Percentiles rank a stretch among this genome's conserved stretches.
phyloP scores from a whole-genome alignment of 805 yeast genomes.

The Ogataea kodamae region DNA sequence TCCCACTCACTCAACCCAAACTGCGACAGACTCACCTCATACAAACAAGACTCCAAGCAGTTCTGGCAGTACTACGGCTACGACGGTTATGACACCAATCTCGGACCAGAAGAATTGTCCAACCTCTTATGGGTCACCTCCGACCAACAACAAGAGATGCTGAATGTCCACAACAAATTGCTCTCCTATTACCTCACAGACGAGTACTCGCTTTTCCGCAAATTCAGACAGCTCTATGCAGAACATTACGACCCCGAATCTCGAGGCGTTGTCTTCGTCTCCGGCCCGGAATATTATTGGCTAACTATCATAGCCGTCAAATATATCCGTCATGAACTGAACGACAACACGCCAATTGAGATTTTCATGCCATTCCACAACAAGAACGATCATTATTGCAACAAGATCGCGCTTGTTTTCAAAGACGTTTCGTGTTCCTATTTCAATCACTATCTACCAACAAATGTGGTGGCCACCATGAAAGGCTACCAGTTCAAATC shows the following conservation, averaged over 20 bases:
- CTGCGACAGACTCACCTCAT: conserved; percentile 27
- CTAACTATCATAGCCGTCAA: conserved; percentile 31
- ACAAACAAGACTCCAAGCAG: conserved; percentile 18
- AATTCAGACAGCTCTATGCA: conserved; percentile 10
- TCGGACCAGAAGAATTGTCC: conserved; percentile 21
- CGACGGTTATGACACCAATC: conserved; percentile 21
- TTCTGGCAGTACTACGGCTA: conserved; percentile 35
- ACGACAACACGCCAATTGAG: conserved; percentile 42
- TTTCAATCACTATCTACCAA: conserved; percentile 34
- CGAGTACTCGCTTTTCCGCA: conserved; percentile 13
- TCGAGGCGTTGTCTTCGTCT: conserved; percentile 31
- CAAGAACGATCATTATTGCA: conserved; percentile 44
- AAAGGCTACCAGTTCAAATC: conserved; percentile 48
- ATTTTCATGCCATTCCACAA: conserved; percentile 44
- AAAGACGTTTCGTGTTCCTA: conserved; percentile 41
- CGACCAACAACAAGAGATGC: conserved; percentile 26
- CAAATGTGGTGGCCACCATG: conserved; percentile 11
- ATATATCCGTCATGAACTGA: conserved; percentile 26
- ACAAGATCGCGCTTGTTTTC: conserved; percentile 37
- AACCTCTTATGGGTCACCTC: conserved; percentile 22
- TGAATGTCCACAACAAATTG: conserved; percentile 21
- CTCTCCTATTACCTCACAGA: conserved; percentile 17
- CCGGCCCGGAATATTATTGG: conserved; percentile 31
- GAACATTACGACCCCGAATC: conserved; percentile 13
- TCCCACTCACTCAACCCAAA: conserved; percentile 16